Conservation (phyloP, 345 rosid genomes). For the Reutealis trisperma region DNA sequence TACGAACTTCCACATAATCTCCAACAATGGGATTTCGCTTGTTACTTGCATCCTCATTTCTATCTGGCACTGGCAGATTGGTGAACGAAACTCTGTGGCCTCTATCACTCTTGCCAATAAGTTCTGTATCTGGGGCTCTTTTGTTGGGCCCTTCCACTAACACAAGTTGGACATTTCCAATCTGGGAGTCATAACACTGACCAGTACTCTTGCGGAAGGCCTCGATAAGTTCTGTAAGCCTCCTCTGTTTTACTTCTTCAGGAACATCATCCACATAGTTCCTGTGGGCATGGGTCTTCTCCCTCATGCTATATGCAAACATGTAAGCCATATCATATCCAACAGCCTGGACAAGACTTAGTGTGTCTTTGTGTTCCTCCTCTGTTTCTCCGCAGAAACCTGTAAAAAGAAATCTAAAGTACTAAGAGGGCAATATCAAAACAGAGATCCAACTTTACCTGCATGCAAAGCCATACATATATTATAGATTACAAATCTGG, state of each 20-base stretch:
- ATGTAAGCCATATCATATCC: slow-evolving; percentile 96
- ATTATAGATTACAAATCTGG: background rate
- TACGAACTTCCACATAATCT: slow-evolving; percentile 75
- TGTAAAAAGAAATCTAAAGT: slow-evolving; percentile 23
- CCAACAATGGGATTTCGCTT: slow-evolving; percentile 61
- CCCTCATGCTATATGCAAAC: slow-evolving; percentile 98
- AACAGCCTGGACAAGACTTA: slow-evolving; percentile 65
- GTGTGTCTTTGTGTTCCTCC: slow-evolving; percentile 76
- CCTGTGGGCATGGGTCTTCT: slow-evolving; percentile 87
- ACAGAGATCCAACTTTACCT: background rate
- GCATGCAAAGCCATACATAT: background rate
- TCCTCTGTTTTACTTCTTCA: slow-evolving; percentile 81
- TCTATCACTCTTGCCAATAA: slow-evolving; percentile 85
- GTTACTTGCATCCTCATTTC: slow-evolving; percentile 24
- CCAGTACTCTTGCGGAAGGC: slow-evolving; percentile 83
- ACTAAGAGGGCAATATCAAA: slow-evolving; percentile 8
- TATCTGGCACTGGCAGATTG: slow-evolving; percentile 45
- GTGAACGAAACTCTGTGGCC: slow-evolving; percentile 73
- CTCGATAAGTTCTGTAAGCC: slow-evolving; percentile 76
- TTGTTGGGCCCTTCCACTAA: slow-evolving; percentile 90
- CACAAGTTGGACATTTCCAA: slow-evolving; percentile 69
- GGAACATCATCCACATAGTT: slow-evolving; percentile 75
- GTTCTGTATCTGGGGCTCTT: slow-evolving; percentile 85
- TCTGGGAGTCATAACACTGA: slow-evolving; percentile 65
- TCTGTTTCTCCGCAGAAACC: slow-evolving; percentile 97